These are phyloP conservation scores for Agaricus blazei DNA, from an alignment of 768 basidiomycete species.

Conservation along the genomic window DNA sequence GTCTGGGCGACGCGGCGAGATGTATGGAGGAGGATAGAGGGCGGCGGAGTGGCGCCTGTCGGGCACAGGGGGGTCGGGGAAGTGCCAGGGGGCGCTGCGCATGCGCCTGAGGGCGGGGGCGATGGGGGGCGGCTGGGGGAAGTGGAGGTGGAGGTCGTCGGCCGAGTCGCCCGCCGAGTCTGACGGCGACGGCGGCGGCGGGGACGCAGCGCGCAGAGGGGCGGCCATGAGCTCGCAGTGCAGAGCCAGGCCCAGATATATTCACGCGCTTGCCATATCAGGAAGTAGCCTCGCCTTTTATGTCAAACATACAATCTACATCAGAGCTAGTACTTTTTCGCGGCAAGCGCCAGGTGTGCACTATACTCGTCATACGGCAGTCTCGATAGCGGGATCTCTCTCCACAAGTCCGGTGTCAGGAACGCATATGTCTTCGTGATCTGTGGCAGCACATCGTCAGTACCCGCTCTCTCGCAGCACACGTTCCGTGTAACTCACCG, in stretches of 20 bases:
- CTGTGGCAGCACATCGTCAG: slow-evolving; percentile 28
- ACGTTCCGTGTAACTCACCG: slow-evolving; percentile 44
- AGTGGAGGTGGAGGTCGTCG: slow-evolving; percentile 23
- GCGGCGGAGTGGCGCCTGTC: slow-evolving; percentile 15
- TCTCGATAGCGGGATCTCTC: slow-evolving; percentile 85
- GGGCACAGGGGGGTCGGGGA: slow-evolving; percentile 16
- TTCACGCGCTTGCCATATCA: slow-evolving; percentile 2
- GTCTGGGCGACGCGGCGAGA: slow-evolving; percentile 3
- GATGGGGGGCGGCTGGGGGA: slow-evolving; percentile 38
- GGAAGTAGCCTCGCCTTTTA: slow-evolving; percentile 12
- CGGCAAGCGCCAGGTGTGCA: slow-evolving; percentile 80
- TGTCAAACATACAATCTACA: slow-evolving; percentile 12
- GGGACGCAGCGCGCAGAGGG: slow-evolving; percentile 7
- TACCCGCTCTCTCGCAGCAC: background rate
- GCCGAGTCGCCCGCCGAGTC: background rate
- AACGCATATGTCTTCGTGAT: slow-evolving; percentile 98
- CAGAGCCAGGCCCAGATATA: background rate
- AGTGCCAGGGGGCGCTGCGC: slow-evolving; percentile 35
- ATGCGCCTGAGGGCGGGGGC: slow-evolving; percentile 36
- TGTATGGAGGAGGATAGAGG: slow-evolving; percentile 6
- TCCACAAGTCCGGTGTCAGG: slow-evolving; percentile 98
- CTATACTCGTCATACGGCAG: slow-evolving; percentile 95
- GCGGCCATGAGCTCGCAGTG: slow-evolving; percentile 3
- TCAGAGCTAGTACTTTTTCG: slow-evolving; percentile 57
- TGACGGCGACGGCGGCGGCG: background rate